Conservation (phyloP, 1,284 basidiomycete genomes). For the Sporisorium graminicola region DNA sequence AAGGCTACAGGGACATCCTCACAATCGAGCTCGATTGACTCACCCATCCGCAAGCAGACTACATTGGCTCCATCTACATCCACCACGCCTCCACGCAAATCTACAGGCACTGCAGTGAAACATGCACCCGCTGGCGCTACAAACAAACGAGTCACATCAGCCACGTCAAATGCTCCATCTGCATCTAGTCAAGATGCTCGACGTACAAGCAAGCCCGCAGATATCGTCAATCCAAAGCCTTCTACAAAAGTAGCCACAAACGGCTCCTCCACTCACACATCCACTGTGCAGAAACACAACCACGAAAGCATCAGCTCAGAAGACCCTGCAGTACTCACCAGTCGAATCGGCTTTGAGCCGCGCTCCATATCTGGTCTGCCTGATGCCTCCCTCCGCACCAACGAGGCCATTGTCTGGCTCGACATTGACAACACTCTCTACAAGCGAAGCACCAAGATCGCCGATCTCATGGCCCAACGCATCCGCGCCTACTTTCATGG, state of each 20-base stretch:
- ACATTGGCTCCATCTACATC: background rate
- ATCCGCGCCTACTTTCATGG: slow-evolving; percentile 85
- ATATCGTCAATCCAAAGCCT: background rate
- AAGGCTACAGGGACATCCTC: slow-evolving; percentile 9
- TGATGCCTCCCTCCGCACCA: slow-evolving; percentile 39
- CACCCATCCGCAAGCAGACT: slow-evolving; percentile 7
- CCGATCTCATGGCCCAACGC: slow-evolving; percentile 80
- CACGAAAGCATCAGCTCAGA: slow-evolving; percentile 36
- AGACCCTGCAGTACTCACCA: slow-evolving; percentile 13
- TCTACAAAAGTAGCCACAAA: background rate
- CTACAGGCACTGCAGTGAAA: background rate
- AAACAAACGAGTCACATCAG: background rate
- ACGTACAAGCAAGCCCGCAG: background rate
- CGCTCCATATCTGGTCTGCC: slow-evolving; percentile 36
- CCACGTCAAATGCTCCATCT: background rate
- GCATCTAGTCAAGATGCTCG: background rate
- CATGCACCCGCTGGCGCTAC: background rate
- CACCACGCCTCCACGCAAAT: slow-evolving; percentile 6
- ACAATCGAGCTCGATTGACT: slow-evolving; percentile 1
- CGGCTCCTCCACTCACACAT: background rate
- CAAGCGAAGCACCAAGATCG: slow-evolving; percentile 73
- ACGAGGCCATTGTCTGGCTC: slow-evolving; percentile 77
- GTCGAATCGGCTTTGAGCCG: slow-evolving; percentile 50
- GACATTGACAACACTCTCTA: slow-evolving; percentile 91
- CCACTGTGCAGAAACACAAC: background rate